Evolutionary conservation across 2,329 filamentous ascomycete species (phyloP), one percentile per base, ranked within the genome.

Genomic region (Hirsutella thompsonii): DNA sequence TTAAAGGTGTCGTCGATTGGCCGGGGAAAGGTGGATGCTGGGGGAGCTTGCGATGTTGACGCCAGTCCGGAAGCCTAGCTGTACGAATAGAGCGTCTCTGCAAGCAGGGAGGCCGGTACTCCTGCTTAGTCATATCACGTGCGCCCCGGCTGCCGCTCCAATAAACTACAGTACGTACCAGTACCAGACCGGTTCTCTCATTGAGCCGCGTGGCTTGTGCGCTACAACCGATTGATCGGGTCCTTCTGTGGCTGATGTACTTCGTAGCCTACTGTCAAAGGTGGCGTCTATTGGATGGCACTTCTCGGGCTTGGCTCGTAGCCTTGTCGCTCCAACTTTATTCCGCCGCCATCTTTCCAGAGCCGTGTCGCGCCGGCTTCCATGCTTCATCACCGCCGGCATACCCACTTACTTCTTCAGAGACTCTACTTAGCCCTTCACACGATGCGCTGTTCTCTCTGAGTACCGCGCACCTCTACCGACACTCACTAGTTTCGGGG

Each of bases 311-410:
- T 26, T 16, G 5, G 32, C 3, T 6, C 11, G 2, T 18, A 34
- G 35, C 44, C 47, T 49, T 43, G 42, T 41, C 55, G 55, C 52
- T 44, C 40, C 41, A 54, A 57, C 42, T 41, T 58, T 60, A 52
- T 44, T 59, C 55, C 56, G 56, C 41, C 20, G 23, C 18, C 44
- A 44, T 45, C 42, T 16, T n/a, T 19, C 10, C 36, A 20, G 21
- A 39, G 47, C 45, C 43, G 44, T 46, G 38, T 42, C 32, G 32
- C 32, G 32, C 32, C 32, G 32, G 14, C 47, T 49, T 47, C 48
- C 44, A 34, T 37, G 36, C 40, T 42, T 33, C 38, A 41, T 39
- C 43, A 38, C 40, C 35, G 21, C 29, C 20, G 10, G 33, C 26
- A 10, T 36, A 9, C 30, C 14, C 13, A 11, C 37, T 11, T 16